Percentiles rank a stretch among this genome's conserved stretches.
Conservation (phyloP, 2,329 filamentous ascomycete species). For the Botrytis pseudocinerea region DNA sequence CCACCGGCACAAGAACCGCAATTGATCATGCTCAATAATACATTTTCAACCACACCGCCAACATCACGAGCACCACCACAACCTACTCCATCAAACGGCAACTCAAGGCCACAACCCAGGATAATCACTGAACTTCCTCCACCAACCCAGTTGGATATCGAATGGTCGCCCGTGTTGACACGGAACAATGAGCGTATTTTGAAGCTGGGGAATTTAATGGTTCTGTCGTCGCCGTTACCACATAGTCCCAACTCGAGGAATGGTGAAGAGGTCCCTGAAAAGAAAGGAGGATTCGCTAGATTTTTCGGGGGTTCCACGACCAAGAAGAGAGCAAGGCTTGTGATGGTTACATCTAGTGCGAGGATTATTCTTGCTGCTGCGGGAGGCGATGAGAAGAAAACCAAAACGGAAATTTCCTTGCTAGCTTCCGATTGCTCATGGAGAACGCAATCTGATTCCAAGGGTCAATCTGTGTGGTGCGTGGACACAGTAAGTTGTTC, state of each 20-base stretch:
- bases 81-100: constrained; percentile 43
- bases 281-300: constrained; percentile 89
- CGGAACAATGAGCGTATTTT: constrained; percentile 90
- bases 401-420: constrained; percentile 89
- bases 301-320: constrained; percentile 91
- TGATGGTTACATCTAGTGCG: constrained; percentile 91
- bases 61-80: constrained; percentile 40
- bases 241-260: constrained; percentile 72
- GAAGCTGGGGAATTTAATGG: constrained; percentile 87
- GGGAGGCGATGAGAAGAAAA: constrained; percentile 92
- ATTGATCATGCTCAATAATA: constrained; percentile 68
- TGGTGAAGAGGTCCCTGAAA: constrained; percentile 75
- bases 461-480: constrained; percentile 84
- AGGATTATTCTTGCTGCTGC: constrained; percentile 87
- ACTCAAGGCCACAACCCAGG: constrained; percentile 64
- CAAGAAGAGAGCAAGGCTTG: constrained; percentile 89
- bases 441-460: constrained; percentile 79
- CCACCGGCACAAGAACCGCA: constrained; percentile 73
- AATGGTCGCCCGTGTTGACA: constrained; percentile 95
- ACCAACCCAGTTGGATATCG: constrained; percentile 95
- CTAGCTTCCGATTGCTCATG: constrained; percentile 73
- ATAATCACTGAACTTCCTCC: constrained; percentile 94
- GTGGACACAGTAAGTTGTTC: constrained; percentile 78
- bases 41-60: constrained; percentile 40
- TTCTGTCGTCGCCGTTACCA: constrained; percentile 74